Base-by-base conservation (phyloP, 2,329 filamentous ascomycete species). In the Monosporascus sp. region DNA sequence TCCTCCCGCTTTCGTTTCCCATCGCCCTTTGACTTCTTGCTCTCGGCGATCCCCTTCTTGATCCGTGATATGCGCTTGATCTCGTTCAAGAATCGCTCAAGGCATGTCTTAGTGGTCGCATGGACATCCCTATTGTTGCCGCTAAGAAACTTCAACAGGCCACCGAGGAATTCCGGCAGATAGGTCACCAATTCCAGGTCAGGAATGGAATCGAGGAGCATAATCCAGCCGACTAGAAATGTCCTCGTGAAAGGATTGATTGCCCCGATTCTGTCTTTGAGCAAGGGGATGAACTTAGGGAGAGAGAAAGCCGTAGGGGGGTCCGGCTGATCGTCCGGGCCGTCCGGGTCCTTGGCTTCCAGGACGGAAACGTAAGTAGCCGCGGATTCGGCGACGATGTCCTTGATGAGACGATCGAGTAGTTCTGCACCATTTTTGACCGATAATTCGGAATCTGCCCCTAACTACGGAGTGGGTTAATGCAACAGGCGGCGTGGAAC, bases 401-500 rank as follows among this genome's bases (percentile, higher is more conserved):
- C 92, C 71, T 97, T 97, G 65, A 99, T 86, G 47, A 99, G 80
- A 31, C 94, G 88, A 72, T 99, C 94, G 8, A 99, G 80, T 48
- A 99, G 80, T 69, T 99, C 94, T 22, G 94, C 94, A 27, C 94
- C 94, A 67, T 99, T 99, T 72, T 99, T 99, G 54, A 99, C 95
- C 0, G 93, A 97, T 5, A 97, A 77, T 68, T 99, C 95, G 1
- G 92, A 93, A 69, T 99, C 94, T 47, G 94, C 94, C 17, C 93
- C 92, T 62, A 99, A 83, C 92, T 96, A 64, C 20, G 61, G 6
- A 51, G 27, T 22, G 49, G n/a, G 17, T 24, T 5, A 25, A 25
- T 42, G 27, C 14, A n/a, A 47, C 20, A 38, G 54, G 60, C n/a
- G 59, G 57, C 41, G 53, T 37, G 42, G 31, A 22, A 27, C 24